Evolutionary conservation across 371 early-diverging fungal species (phyloP).

Genomic region (Zychaea mexicana): DNA sequence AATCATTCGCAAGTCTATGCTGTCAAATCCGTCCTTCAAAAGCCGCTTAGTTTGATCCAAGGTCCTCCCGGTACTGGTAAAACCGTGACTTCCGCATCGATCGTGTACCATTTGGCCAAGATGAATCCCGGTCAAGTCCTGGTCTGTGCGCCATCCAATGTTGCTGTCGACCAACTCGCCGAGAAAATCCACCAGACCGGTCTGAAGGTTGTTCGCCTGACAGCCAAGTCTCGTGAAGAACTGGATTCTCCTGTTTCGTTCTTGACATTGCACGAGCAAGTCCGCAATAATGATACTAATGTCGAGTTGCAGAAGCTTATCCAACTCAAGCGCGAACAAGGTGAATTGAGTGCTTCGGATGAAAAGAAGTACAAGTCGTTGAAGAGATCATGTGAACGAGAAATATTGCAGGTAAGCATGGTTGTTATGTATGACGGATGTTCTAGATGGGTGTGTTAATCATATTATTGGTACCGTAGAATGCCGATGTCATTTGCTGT

Average conservation of each 20-base stretch:
- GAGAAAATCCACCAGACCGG: slow-evolving; percentile 96
- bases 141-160: slow-evolving; percentile 99
- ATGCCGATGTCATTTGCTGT: slow-evolving; percentile 97
- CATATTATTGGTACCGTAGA: slow-evolving; percentile 45
- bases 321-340: slow-evolving; percentile 83
- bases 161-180: slow-evolving; percentile 98
- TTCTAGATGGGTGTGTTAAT: no score
- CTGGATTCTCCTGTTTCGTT: slow-evolving; percentile 91
- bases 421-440: no score
- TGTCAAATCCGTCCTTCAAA: slow-evolving; percentile 88
- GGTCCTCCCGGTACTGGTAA: slow-evolving; percentile 99
- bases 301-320: slow-evolving; percentile 92
- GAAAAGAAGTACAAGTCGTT: slow-evolving; percentile 83
- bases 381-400: slow-evolving; percentile 83
- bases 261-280: slow-evolving; percentile 94
- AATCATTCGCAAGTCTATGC: slow-evolving; percentile 98
- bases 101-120: slow-evolving; percentile 97
- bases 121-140: slow-evolving; percentile 92
- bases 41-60: slow-evolving; percentile 95
- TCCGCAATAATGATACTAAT: slow-evolving; percentile 89
- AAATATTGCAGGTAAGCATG: slow-evolving; percentile 82
- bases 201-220: slow-evolving; percentile 94
- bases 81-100: slow-evolving; percentile 96
- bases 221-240: slow-evolving; percentile 94
- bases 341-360: slow-evolving; percentile 87